Percentiles rank a stretch among this genome's conserved stretches.
Evolutionary conservation across 371 early-diverging fungal species (phyloP).

Genomic region (Mucor racemosus): DNA sequence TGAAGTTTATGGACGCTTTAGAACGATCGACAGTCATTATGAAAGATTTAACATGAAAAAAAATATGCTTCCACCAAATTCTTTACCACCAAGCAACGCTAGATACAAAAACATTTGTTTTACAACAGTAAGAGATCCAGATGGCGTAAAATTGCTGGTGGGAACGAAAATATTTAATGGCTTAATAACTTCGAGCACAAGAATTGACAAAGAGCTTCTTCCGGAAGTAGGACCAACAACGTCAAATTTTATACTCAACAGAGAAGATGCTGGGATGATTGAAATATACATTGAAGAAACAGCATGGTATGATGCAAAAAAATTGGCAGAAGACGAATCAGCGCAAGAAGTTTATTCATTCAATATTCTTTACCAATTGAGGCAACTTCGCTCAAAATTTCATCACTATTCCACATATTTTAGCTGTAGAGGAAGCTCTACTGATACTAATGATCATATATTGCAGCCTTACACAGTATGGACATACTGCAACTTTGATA

Average conservation of each 20-base stretch:
- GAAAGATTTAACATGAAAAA: too few relatives aligned
- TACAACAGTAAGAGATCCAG: too few relatives aligned
- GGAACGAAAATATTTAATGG: conserved; percentile 15
- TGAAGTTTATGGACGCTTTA: too few relatives aligned
- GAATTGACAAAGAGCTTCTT: conserved; percentile 15
- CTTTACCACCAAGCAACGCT: too few relatives aligned
- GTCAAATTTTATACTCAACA: conserved; percentile 15
- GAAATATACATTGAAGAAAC: too few relatives aligned
- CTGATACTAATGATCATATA: conserved; percentile 13
- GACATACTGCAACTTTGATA: conserved; percentile 20
- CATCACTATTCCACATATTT: conserved; percentile 17
- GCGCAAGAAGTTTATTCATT: conserved; percentile 18
- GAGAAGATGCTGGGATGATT: conserved; percentile 16
- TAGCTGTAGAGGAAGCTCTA: background rate
- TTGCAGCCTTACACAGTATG: conserved; percentile 20
- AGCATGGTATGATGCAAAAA: too few relatives aligned
- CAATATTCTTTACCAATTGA: conserved; percentile 19
- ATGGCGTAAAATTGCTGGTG: conserved; percentile 18
- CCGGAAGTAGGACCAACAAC: background rate
- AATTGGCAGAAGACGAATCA: conserved; percentile 3
- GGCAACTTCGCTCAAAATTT: conserved; percentile 5
- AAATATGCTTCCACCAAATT: too few relatives aligned
- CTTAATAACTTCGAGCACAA: conserved; percentile 19
- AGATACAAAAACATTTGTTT: too few relatives aligned
- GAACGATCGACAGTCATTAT: too few relatives aligned